Conservation (phyloP, 2,329 filamentous ascomycete genomes). For the Monilinia aucupariae region DNA sequence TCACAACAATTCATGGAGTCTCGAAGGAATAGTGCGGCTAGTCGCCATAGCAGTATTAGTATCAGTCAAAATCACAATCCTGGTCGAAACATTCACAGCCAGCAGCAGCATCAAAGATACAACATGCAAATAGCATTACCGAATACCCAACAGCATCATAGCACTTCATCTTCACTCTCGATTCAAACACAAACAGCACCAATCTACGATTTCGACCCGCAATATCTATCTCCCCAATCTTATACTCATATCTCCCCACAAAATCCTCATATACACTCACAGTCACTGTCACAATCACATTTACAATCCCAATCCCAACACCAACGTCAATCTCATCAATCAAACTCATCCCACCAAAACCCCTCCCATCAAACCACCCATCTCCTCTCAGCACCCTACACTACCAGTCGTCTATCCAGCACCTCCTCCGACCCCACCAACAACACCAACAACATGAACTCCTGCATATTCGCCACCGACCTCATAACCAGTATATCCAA, state of each 20-base stretch:
- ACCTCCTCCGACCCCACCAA: slow-evolving; percentile 12
- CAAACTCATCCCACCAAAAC: slow-evolving; percentile 18
- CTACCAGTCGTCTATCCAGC: neutral
- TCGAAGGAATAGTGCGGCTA: slow-evolving; percentile 22
- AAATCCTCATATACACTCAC: slow-evolving; percentile 5
- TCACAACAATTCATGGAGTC: slow-evolving; percentile 29
- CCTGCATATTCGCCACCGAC: slow-evolving; percentile 39
- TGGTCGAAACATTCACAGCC: slow-evolving; percentile 17
- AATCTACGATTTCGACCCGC: slow-evolving; percentile 26
- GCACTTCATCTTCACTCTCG: slow-evolving; percentile 20
- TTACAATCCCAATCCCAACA: neutral
- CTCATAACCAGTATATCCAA: slow-evolving; percentile 42
- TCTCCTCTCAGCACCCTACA: slow-evolving; percentile 13
- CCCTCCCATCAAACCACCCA: slow-evolving; percentile 15
- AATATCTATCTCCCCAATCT: slow-evolving; percentile 10
- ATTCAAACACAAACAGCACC: slow-evolving; percentile 22
- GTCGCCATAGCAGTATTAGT: slow-evolving; percentile 24
- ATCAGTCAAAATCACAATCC: slow-evolving; percentile 19
- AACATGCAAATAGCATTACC: slow-evolving; percentile 3
- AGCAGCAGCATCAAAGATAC: slow-evolving; percentile 16
- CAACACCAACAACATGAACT: slow-evolving; percentile 27
- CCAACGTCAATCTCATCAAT: neutral
- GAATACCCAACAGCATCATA: slow-evolving; percentile 16
- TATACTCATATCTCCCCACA: slow-evolving; percentile 8
- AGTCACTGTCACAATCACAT: neutral